phyloP scores from a whole-genome alignment of 495 filamentous ascomycete genomes.

The Lasiosphaeria hispida region DNA sequence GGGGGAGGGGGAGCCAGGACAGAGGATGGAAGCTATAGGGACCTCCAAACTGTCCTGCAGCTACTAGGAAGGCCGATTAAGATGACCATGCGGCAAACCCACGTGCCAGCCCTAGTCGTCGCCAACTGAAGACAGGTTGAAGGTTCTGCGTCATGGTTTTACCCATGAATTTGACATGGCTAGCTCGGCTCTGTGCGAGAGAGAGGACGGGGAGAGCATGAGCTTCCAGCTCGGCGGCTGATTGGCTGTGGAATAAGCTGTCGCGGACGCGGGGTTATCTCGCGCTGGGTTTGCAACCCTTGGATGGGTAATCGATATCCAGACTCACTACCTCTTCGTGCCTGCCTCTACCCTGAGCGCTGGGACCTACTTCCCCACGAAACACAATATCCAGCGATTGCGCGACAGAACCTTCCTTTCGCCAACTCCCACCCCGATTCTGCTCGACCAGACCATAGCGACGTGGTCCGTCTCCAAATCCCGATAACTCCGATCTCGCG shows the following conservation, averaged over 20 bases:
- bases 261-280: constrained; percentile 12
- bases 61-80: too few species aligned
- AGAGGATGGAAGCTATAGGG: too few species aligned
- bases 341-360: not conserved
- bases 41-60: too few species aligned
- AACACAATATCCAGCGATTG: too few species aligned
- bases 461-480: not conserved
- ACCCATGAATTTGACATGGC: too few species aligned
- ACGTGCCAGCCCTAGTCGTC: too few species aligned
- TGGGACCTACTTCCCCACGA: too few species aligned
- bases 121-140: too few species aligned
- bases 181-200: not conserved
- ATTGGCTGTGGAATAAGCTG: constrained; percentile 11
- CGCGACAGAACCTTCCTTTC: not conserved
- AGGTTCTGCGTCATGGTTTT: too few species aligned
- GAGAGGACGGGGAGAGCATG: not conserved
- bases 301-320: constrained; percentile 7
- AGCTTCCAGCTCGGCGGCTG: not conserved
- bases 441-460: not conserved
- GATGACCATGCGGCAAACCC: too few species aligned
- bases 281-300: not conserved
- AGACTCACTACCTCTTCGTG: not conserved
- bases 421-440: not conserved
- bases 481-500: constrained; percentile 15
- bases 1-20: too few species aligned